Evolutionary conservation across 306 rosid species (phyloP).

Genomic region (Cucurbita moschata): DNA sequence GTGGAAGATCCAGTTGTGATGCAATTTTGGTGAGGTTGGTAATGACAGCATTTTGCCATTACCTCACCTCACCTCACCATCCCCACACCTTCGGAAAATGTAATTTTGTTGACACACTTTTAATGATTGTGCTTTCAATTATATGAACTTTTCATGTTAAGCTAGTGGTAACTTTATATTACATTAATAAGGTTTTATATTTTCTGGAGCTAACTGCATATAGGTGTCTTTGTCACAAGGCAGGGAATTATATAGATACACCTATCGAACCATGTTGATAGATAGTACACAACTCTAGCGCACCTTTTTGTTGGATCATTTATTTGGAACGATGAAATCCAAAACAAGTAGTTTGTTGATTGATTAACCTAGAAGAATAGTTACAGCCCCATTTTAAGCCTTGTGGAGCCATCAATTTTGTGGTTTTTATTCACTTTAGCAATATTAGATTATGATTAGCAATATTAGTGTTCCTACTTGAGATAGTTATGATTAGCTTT

Average conservation of each 20-base stretch:
- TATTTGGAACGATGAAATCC: neutral
- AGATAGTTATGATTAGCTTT: neutral
- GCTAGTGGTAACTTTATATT: neutral
- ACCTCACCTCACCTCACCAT: neutral
- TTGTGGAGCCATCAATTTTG: no score
- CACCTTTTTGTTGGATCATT: neutral
- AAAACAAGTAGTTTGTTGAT: neutral
- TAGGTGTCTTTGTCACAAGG: neutral
- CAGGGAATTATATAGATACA: neutral
- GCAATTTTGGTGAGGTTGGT: neutral
- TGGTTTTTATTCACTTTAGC: no score
- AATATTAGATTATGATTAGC: no score
- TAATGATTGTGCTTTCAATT: neutral
- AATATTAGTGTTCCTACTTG: no score
- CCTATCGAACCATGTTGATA: neutral
- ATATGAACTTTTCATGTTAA: neutral
- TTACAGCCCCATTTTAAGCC: no score
- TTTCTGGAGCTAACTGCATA: neutral
- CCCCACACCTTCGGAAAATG: neutral
- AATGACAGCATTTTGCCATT: neutral
- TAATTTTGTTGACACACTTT: neutral
- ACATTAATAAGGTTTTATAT: neutral
- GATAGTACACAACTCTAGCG: neutral
- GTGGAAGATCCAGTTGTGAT: neutral
- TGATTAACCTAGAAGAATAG: no score